phyloP scores from a whole-genome alignment of 73 alveolate species.

The Symbiodinium pilosum region DNA sequence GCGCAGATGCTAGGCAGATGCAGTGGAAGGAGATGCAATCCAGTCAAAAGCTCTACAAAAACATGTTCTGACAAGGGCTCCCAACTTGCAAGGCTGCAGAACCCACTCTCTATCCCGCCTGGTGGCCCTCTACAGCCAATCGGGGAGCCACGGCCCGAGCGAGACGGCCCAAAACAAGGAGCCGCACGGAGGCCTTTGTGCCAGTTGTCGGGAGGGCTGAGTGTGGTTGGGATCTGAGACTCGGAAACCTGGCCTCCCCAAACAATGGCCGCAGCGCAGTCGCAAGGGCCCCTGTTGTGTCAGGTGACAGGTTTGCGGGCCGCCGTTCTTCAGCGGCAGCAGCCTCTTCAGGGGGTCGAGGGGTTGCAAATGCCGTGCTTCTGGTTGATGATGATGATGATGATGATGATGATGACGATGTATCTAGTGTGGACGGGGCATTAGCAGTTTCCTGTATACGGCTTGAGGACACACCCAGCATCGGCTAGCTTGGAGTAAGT shows the following conservation, averaged over 20 bases:
- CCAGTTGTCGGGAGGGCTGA: no score
- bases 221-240: no score
- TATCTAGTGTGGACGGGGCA: no score
- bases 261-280: neutral
- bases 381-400: no score
- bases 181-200: neutral
- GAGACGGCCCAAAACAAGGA: neutral
- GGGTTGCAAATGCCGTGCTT: no score
- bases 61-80: no score
- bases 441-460: no score
- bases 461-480: no score
- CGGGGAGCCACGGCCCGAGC: neutral
- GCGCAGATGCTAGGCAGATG: neutral
- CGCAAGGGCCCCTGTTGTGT: neutral
- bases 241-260: constrained; percentile 10
- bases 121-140: neutral
- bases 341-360: neutral
- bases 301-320: neutral
- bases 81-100: no score
- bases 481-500: no score
- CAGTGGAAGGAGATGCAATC: neutral
- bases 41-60: no score
- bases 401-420: no score
- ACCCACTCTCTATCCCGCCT: neutral
- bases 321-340: neutral